Evolutionary conservation across 495 filamentous ascomycete genomes (phyloP).

Genomic region (Cairneyella variabilis): DNA sequence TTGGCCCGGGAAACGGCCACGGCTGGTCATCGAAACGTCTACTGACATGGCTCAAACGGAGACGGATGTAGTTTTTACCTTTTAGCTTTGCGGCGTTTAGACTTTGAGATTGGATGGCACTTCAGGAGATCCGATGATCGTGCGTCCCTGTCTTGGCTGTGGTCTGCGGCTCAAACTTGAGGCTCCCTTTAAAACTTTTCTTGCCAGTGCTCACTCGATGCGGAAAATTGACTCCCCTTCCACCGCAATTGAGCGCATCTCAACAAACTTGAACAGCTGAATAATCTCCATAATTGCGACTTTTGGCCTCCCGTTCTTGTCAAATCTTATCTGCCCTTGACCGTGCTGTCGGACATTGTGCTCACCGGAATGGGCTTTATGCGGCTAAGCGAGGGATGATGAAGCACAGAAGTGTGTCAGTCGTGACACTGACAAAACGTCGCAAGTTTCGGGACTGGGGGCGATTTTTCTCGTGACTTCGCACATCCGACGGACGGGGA

Average conservation of each 20-base stretch:
- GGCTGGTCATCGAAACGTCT: constrained; percentile 38
- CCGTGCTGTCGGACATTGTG: constrained; percentile 4
- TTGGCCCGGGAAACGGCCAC: background rate
- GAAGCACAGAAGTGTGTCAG: constrained; percentile 23
- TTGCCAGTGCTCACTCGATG: no score
- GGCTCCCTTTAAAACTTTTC: background rate
- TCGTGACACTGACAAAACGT: constrained; percentile 19
- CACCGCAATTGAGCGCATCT: background rate
- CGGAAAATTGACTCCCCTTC: no score
- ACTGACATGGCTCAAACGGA: constrained; percentile 28
- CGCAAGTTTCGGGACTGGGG: constrained; percentile 11
- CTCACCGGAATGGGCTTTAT: constrained; percentile 5
- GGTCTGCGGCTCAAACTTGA: background rate
- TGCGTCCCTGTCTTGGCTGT: background rate
- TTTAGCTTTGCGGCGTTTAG: constrained; percentile 5
- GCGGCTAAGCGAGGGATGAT: constrained; percentile 17
- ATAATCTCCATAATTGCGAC: no score
- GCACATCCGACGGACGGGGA: background rate
- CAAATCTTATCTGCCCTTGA: background rate
- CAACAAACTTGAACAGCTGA: no score
- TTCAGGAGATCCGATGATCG: background rate
- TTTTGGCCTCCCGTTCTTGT: background rate
- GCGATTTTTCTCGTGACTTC: constrained; percentile 17
- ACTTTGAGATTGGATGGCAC: constrained; percentile 18
- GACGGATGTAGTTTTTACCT: background rate